Evolutionary conservation across 257 asterid genomes (phyloP).

Genomic region (Hygrophila difformis): DNA sequence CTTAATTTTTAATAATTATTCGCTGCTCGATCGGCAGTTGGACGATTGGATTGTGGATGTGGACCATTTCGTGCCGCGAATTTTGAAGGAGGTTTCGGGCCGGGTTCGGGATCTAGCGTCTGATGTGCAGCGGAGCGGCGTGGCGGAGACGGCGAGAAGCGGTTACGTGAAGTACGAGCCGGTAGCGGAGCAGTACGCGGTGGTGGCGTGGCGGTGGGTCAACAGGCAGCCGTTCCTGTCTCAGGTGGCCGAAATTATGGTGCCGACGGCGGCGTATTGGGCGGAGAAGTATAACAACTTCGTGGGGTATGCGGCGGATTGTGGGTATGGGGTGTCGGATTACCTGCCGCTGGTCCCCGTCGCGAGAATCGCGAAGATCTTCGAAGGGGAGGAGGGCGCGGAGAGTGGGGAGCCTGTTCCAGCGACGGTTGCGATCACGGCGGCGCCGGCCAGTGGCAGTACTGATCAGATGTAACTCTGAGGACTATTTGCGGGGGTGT

Average conservation of each 20-base stretch:
- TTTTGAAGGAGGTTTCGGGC: conserved; percentile 28
- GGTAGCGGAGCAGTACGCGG: conserved; percentile 45
- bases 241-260: conserved; percentile 52
- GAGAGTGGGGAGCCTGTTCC: too few species aligned
- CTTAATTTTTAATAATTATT: background rate
- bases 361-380: conserved; percentile 54
- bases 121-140: conserved; percentile 47
- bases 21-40: conserved; percentile 26
- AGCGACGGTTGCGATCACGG: too few species aligned
- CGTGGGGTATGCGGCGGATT: conserved; percentile 30
- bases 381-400: too few species aligned
- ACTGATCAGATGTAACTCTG: too few species aligned
- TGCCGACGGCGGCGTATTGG: conserved; percentile 75
- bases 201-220: conserved; percentile 54
- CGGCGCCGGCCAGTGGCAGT: too few species aligned
- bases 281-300: conserved; percentile 63
- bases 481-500: too few species aligned
- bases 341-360: conserved; percentile 60
- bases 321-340: conserved; percentile 36
- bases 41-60: conserved; percentile 37
- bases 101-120: conserved; percentile 46
- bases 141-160: conserved; percentile 29
- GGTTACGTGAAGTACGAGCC: conserved; percentile 49
- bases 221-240: conserved; percentile 56
- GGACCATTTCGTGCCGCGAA: conserved; percentile 43